Evolutionary conservation across 2,329 filamentous ascomycete species (phyloP).

Genomic region (Sphaerostilbella broomeana): DNA sequence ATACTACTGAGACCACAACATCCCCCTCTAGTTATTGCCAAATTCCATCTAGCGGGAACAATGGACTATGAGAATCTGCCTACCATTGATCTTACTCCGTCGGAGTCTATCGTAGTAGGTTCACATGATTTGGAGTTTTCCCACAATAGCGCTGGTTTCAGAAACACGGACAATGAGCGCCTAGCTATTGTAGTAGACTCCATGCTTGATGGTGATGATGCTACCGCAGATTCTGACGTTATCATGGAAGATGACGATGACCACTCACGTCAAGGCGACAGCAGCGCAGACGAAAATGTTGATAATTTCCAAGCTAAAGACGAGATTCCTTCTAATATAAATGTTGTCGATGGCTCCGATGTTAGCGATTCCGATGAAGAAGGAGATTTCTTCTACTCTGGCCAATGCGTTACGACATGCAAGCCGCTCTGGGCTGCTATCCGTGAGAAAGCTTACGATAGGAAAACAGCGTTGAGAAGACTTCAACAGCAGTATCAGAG

Average conservation of each 20-base stretch:
- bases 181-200: too few relatives aligned
- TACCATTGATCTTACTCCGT: slow-evolving; percentile 8
- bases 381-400: neutral
- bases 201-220: too few relatives aligned
- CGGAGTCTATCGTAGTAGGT: neutral
- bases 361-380: slow-evolving; percentile 9
- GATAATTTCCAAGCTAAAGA: neutral
- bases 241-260: neutral
- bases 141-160: neutral
- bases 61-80: slow-evolving; percentile 4
- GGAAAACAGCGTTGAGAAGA: neutral
- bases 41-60: neutral
- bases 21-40: neutral
- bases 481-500: neutral
- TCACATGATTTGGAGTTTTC: neutral
- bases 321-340: too few relatives aligned
- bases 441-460: slow-evolving; percentile 4
- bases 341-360: neutral
- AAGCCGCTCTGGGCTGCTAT: neutral
- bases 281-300: neutral
- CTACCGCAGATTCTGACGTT: too few relatives aligned
- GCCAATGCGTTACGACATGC: neutral
- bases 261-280: neutral
- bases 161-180: too few relatives aligned
- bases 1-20: too few relatives aligned